Evolutionary conservation across 306 rosid species (phyloP), one percentile per base, ranked within the genome.

Genomic region (Glycyrrhiza uralensis): DNA sequence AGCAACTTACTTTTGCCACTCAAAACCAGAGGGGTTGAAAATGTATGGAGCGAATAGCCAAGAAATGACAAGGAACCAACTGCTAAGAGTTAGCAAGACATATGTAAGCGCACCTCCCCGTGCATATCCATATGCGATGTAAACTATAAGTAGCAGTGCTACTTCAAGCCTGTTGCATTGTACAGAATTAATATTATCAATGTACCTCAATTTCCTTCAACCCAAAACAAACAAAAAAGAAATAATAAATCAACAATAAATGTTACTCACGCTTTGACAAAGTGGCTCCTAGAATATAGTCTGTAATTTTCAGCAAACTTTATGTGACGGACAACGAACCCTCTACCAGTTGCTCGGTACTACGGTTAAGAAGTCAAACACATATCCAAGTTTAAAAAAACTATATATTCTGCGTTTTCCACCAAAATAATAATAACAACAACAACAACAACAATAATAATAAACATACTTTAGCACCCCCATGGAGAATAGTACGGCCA

Each of bases 331-430:
- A 94, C 97, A 75, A 94, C 97, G 68, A 91, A 91, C 42, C 99
- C 99, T 82, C 99, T 91, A 50, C 99, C 99, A 75, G 99, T 94
- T 79, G 99, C 99, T 24, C 97, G 99, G 78, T 94, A 94, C 99
- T 94, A 80, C 20, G 13, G 77, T n/a, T 24, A 72, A 84, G 66
- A 59, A 20, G 39, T 38, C 54, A 71, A 67, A 51, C 20, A 45
- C 60, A 70, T 11, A 39, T 59, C 38, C 20, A 58, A 30, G 47
- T 55, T 76, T 66, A 63, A 49, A 78, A 49, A 18, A 58, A 72
- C 32, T 1, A 20, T 9, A 28, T 12, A 20, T 42, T 51, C 38
- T 10, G 22, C 46, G 26, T 38, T 45, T 29, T 79, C 22, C 35
- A 10, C 45, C 29, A 18, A 26, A 61, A 12, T 17, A 22, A 74